Conservation (phyloP, 495 filamentous ascomycete genomes). For the Cudoniella acicularis region DNA sequence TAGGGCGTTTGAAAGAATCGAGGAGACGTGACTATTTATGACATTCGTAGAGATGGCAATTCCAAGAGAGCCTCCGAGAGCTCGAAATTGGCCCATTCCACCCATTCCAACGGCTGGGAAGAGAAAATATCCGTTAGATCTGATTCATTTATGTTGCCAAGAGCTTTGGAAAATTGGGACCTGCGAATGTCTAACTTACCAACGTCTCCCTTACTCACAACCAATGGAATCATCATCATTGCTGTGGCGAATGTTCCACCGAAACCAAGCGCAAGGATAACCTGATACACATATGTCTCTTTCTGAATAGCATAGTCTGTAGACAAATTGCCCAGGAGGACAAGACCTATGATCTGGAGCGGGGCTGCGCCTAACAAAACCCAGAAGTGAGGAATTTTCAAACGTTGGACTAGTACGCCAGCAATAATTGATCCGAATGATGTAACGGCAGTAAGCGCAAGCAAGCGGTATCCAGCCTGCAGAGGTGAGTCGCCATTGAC, state of each 20-base stretch:
- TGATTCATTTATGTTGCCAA: not conserved
- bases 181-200: not conserved
- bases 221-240: not conserved
- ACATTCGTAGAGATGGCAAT: not conserved
- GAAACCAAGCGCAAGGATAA: not conserved
- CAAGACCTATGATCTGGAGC: not conserved
- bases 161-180: too few relatives aligned
- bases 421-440: constrained; percentile 48
- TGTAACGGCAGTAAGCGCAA: constrained; percentile 46
- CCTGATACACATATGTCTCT: not conserved
- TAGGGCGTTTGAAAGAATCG: not conserved
- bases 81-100: not conserved
- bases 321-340: not conserved
- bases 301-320: not conserved
- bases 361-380: not conserved
- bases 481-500: constrained; percentile 43
- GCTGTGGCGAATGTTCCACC: not conserved
- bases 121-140: not conserved
- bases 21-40: not conserved
- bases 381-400: not conserved
- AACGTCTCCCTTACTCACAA: not conserved
- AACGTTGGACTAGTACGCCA: constrained; percentile 28
- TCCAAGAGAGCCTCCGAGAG: not conserved
- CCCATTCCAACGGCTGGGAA: not conserved
- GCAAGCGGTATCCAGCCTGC: constrained; percentile 52